Evolutionary conservation across 2,329 filamentous ascomycete species (phyloP).

Genomic region (Cercospora sp.): DNA sequence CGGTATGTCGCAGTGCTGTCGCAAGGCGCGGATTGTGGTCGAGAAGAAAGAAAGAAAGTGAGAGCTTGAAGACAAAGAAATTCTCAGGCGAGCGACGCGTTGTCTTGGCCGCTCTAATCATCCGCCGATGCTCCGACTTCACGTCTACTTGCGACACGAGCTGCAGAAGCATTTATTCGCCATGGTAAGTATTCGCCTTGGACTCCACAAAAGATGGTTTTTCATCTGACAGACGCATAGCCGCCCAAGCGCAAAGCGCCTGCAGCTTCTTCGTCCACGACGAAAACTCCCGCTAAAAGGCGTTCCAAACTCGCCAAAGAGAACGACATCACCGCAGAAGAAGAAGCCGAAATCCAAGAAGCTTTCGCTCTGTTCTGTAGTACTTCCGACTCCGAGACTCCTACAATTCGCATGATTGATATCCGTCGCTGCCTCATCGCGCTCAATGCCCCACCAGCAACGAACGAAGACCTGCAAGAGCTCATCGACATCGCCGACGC

Average conservation of each 20-base stretch:
- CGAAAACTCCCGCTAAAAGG: slow-evolving; percentile 52
- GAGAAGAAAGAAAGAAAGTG: not conserved
- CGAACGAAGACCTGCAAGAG: slow-evolving; percentile 67
- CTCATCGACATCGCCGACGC: slow-evolving; percentile 84
- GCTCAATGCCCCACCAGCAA: slow-evolving; percentile 70
- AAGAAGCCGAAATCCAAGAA: slow-evolving; percentile 89
- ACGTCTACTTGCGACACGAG: not conserved
- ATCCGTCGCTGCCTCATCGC: slow-evolving; percentile 59
- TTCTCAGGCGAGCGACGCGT: not conserved
- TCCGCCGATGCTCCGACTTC: slow-evolving; percentile 3
- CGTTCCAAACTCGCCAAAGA: slow-evolving; percentile 90
- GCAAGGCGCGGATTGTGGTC: not conserved
- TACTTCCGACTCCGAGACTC: slow-evolving; percentile 58
- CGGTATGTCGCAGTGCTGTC: not conserved
- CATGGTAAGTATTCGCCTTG: not conserved
- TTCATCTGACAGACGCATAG: slow-evolving; percentile 16
- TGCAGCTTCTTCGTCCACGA: slow-evolving; percentile 22
- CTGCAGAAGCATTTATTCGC: not conserved
- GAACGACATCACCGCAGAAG: slow-evolving; percentile 77
- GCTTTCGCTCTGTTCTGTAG: slow-evolving; percentile 76
- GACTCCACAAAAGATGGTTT: not conserved
- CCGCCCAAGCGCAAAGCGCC: slow-evolving; percentile 38
- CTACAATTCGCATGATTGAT: slow-evolving; percentile 47
- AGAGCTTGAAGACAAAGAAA: not conserved
- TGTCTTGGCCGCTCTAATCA: not conserved